Evolutionary conservation across 83 land plant genomes (phyloP).

Genomic region (Larix sibirica): DNA sequence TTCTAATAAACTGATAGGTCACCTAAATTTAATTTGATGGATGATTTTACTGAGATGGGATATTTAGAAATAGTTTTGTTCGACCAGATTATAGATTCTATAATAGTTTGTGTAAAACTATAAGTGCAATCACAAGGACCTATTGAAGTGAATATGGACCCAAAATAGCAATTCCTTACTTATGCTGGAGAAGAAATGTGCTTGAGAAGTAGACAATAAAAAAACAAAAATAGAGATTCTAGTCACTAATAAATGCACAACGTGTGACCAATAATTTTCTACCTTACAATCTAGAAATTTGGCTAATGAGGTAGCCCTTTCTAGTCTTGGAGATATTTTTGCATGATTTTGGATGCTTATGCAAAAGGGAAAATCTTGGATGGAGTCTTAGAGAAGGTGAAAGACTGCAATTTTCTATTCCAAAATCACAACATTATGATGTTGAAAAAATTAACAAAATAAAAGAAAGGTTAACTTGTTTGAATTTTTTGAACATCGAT

Average conservation of each 20-base stretch:
- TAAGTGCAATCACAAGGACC: background rate
- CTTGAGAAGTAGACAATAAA: background rate
- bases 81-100: slow-evolving; percentile 13
- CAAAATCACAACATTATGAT: background rate
- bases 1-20: slow-evolving; percentile 29
- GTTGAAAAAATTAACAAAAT: slow-evolving; percentile 13
- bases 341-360: slow-evolving; percentile 26
- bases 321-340: slow-evolving; percentile 49
- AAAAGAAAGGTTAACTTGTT: slow-evolving; percentile 6
- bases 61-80: slow-evolving; percentile 55
- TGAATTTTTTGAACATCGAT: slow-evolving; percentile 4
- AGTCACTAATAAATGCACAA: slow-evolving; percentile 6
- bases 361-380: slow-evolving; percentile 32
- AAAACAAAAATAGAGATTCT: slow-evolving; percentile 30
- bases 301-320: slow-evolving; percentile 18
- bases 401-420: slow-evolving; percentile 19
- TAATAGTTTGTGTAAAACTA: slow-evolving; percentile 8
- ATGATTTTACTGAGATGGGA: slow-evolving; percentile 89
- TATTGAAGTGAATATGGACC: background rate
- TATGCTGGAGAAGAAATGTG: background rate
- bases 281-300: background rate
- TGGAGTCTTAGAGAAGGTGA: slow-evolving; percentile 43
- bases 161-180: background rate
- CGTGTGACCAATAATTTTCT: background rate
- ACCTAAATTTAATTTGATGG: slow-evolving; percentile 64